phyloP scores from a whole-genome alignment of 2,329 filamentous ascomycete species.

The Diplodia seriata region DNA sequence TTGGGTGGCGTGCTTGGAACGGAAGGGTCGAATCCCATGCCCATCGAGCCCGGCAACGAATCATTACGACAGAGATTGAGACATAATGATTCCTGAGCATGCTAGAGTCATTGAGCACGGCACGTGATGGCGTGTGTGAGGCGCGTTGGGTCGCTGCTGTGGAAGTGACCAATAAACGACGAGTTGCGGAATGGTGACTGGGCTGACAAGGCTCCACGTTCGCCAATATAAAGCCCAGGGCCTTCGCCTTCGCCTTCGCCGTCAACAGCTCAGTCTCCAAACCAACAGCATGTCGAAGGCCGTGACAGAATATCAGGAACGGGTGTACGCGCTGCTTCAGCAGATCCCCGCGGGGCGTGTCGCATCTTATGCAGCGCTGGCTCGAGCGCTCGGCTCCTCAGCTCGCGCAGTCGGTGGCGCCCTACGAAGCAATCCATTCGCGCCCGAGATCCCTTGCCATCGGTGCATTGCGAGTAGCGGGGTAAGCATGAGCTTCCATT shows the following conservation, averaged over 20 bases:
- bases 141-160: conserved; percentile 3
- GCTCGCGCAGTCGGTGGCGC: conserved; percentile 81
- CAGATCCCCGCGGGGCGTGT: conserved; percentile 78
- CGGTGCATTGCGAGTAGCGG: conserved; percentile 78
- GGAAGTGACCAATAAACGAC: conserved; percentile 17
- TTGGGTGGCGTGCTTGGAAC: background rate
- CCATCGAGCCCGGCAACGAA: background rate
- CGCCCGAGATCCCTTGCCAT: conserved; percentile 82
- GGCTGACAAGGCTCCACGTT: background rate
- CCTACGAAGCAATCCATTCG: conserved; percentile 79
- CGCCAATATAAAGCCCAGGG: background rate
- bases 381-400: conserved; percentile 71
- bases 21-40: background rate
- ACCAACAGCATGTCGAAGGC: conserved; percentile 37
- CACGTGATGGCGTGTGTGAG: conserved; percentile 11
- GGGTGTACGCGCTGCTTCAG: conserved; percentile 73
- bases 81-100: no score
- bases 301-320: conserved; percentile 46
- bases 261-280: background rate
- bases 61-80: background rate
- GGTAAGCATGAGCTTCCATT: conserved; percentile 45
- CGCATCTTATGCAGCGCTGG: conserved; percentile 78
- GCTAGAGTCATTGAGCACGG: no score
- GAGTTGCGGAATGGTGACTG: background rate
- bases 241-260: background rate